phyloP scores from a whole-genome alignment of 2,329 filamentous ascomycete genomes.

The Aspergillus quadrilineatus region DNA sequence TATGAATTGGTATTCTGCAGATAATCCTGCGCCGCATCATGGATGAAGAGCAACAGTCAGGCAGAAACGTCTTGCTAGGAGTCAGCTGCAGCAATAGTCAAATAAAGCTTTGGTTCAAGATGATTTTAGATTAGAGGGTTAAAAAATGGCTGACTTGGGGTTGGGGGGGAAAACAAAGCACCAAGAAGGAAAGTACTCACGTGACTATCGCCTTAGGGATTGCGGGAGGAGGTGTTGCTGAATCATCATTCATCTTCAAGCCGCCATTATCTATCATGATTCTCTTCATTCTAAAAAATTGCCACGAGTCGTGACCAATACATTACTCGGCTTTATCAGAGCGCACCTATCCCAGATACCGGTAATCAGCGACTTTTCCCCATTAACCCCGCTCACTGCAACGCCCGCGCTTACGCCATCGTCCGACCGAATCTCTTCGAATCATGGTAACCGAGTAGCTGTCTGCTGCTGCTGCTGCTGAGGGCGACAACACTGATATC shows the following conservation, averaged over 20 bases:
- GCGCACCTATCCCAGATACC: background rate
- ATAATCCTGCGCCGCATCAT: too few relatives aligned
- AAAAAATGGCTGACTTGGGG: background rate
- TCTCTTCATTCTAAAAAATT: background rate
- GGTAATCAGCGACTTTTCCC: background rate
- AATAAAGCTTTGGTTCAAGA: too few relatives aligned
- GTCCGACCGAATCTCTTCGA: conserved; percentile 9
- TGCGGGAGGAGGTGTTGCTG: conserved; percentile 9
- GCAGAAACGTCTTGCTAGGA: too few relatives aligned
- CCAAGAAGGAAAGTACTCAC: background rate
- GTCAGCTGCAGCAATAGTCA: too few relatives aligned
- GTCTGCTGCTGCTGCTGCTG: conserved; percentile 10
- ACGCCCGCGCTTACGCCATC: conserved; percentile 6
- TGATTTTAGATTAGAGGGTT: too few relatives aligned
- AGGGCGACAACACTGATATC: conserved; percentile 19
- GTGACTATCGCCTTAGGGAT: background rate
- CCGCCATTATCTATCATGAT: conserved; percentile 2
- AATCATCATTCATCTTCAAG: conserved; percentile 10
- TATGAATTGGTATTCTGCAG: too few relatives aligned
- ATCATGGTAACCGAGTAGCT: conserved; percentile 25
- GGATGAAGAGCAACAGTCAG: too few relatives aligned
- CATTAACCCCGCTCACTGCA: background rate
- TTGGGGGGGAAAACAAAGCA: background rate
- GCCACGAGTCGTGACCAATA: background rate
- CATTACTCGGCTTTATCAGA: background rate